phyloP scores from a whole-genome alignment of 192 early-diverging fungal species.

The Entomortierella lignicola region DNA sequence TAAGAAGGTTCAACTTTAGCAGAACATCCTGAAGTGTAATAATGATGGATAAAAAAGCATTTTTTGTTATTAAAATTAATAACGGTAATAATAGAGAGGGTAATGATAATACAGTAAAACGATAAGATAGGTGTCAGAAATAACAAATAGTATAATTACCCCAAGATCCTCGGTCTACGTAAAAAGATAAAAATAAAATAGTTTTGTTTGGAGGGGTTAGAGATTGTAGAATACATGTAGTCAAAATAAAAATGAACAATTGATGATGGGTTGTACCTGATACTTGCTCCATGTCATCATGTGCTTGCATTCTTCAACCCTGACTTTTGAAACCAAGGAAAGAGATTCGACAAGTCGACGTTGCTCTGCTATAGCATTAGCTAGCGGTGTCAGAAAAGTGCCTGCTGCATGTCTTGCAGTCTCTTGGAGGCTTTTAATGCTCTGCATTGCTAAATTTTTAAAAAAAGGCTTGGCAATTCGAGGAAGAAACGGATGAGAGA shows the following conservation, averaged over 20 bases:
- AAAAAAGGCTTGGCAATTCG: neutral
- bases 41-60: neutral
- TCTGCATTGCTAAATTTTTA: slow-evolving; percentile 31
- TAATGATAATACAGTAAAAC: neutral
- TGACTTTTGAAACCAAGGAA: slow-evolving; percentile 35
- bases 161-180: slow-evolving; percentile 51
- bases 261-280: slow-evolving; percentile 20
- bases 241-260: neutral
- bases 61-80: neutral
- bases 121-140: too few species aligned
- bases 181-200: neutral
- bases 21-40: slow-evolving; percentile 30
- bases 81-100: neutral
- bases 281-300: slow-evolving; percentile 55
- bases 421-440: slow-evolving; percentile 32
- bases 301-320: slow-evolving; percentile 54
- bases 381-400: slow-evolving; percentile 38
- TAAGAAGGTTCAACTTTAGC: slow-evolving; percentile 45
- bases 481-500: neutral
- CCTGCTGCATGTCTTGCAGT: slow-evolving; percentile 36
- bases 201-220: neutral
- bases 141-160: too few species aligned
- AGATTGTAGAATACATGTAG: neutral
- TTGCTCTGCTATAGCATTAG: slow-evolving; percentile 49
- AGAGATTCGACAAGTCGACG: slow-evolving; percentile 41